Percentiles rank a stretch among this genome's conserved stretches.
Evolutionary conservation across 495 filamentous ascomycete genomes (phyloP).

Genomic region (Penicillium argentinense): DNA sequence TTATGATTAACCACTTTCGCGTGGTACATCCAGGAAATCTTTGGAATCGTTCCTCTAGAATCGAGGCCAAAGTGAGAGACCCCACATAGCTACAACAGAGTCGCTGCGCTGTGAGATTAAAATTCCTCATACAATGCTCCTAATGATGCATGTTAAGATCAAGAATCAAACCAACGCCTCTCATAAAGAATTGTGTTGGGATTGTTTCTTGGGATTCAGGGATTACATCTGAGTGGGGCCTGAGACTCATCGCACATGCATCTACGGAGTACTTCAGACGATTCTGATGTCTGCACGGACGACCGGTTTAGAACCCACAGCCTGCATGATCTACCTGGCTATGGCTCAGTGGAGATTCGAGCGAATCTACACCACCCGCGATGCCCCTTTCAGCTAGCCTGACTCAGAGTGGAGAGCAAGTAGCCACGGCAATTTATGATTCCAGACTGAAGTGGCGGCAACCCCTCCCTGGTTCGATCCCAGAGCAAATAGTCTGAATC

Average conservation of each 20-base stretch:
- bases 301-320: conserved; percentile 12
- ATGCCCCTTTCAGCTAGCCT: conserved; percentile 1
- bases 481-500: no score
- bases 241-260: conserved; percentile 13
- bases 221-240: conserved; percentile 13
- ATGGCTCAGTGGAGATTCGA: background rate
- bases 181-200: background rate
- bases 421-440: background rate
- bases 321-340: conserved; percentile 9
- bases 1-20: no score
- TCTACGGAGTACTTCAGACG: conserved; percentile 9
- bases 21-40: no score
- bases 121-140: no score
- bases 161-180: no score
- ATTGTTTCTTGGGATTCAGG: background rate
- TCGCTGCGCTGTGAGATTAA: no score
- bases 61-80: no score
- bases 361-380: conserved; percentile 2
- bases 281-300: conserved; percentile 21
- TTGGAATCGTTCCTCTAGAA: no score
- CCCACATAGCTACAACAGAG: no score
- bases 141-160: no score
- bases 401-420: background rate
- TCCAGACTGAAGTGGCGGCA: no score
- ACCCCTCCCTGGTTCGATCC: no score